phyloP scores from a whole-genome alignment of 2,329 filamentous ascomycete genomes.

The Fusarium buxicola region DNA sequence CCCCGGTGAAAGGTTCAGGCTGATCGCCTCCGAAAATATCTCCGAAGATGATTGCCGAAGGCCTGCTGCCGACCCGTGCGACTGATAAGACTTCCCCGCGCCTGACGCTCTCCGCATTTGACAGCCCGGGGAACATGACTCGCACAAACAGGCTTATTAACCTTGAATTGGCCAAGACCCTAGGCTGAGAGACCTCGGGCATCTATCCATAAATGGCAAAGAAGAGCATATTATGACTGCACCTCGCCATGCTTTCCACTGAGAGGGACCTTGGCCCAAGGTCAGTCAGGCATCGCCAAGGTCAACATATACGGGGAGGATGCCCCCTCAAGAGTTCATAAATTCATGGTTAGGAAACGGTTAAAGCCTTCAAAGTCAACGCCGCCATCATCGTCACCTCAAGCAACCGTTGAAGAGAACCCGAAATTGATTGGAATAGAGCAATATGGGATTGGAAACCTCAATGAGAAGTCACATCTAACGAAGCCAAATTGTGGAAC shows the following conservation, averaged over 20 bases:
- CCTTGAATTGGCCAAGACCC: background rate
- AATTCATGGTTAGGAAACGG: background rate
- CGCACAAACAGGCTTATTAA: too few species aligned
- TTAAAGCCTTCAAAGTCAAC: slow-evolving; percentile 44
- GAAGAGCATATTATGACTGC: background rate
- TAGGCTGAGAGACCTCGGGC: background rate
- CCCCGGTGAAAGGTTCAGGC: too few species aligned
- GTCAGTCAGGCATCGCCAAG: background rate
- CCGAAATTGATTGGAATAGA: too few species aligned
- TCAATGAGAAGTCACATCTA: too few species aligned
- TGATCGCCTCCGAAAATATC: too few species aligned
- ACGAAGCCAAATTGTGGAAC: too few species aligned
- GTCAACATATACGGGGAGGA: background rate
- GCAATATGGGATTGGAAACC: too few species aligned
- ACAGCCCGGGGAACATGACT: background rate
- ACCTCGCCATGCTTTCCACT: background rate
- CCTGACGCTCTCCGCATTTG: background rate
- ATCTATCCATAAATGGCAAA: background rate
- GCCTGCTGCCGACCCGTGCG: too few species aligned
- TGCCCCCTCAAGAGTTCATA: background rate
- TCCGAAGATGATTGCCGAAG: too few species aligned
- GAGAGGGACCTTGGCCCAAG: background rate
- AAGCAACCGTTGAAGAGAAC: too few species aligned
- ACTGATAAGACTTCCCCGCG: background rate
- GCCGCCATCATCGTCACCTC: slow-evolving; percentile 43